Base-by-base conservation (phyloP, 2,329 filamentous ascomycete species). In the Eutypella sp. region DNA sequence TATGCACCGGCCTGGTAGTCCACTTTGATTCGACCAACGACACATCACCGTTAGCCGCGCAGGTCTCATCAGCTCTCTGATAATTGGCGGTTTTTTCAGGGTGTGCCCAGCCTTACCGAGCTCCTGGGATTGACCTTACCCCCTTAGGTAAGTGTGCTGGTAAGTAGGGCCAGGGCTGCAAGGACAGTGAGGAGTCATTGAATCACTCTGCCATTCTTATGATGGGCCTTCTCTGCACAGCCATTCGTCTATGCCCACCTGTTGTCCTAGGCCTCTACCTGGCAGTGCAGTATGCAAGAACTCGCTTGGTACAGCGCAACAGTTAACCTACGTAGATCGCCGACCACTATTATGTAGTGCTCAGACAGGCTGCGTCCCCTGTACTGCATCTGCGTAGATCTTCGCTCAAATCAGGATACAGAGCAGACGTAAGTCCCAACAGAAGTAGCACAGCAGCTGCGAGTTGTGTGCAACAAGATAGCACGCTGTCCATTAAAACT, bases 361-460 rank as follows among this genome's bases (percentile, higher is more conserved):
- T 39, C 7, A 11, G 18, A 16, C 13, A 24, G 36, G 36, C 15
- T 34, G 20, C 13, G 13, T 33, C 13, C 36, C 36, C 23, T 16
- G 36, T 39, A 15, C 19, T 23, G n/a, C 4, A 15, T 19, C 20
- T 39, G 11, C 11, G 36, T 39, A 39, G 36, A 39, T 16, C 36
- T 24, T 24, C 10, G 36, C 20, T 39, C 36, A 39, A 39, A 39
- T 39, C 36, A 39, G 23, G 20, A 22, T 15, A 39, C 16, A 15
- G 36, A n/a, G 10, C 16, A 24, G 36, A 11, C 36, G 36, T 22
- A 39, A 11, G 5, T 23, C 10, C 45, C 47, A 49, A 25, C 40
- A 45, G 25, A 5, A 11, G 47, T 53, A 15, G 44, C 41, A 49
- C 45, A 27, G 34, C 40, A 33, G 18, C 24, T 40, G 19, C 19